These are phyloP conservation scores for Mycena belliarum DNA, from an alignment of 768 basidiomycete species.

Conservation along the genomic window DNA sequence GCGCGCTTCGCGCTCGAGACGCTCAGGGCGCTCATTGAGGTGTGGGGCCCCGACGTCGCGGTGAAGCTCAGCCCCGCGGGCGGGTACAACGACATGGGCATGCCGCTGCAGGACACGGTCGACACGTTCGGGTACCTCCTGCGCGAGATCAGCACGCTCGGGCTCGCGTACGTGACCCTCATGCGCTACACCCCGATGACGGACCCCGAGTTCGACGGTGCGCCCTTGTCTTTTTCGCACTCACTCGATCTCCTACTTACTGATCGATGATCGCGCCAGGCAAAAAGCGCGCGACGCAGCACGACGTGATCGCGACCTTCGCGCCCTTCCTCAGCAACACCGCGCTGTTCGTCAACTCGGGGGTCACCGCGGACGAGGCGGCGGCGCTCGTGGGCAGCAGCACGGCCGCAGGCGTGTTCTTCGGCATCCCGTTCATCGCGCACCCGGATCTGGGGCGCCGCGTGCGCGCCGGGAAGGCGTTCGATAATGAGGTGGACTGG, in stretches of 20 bases:
- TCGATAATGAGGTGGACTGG: slow-evolving; percentile 33
- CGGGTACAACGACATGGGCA: slow-evolving; percentile 12
- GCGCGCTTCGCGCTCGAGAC: slow-evolving; percentile 38
- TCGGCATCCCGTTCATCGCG: slow-evolving; percentile 38
- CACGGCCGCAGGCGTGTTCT: slow-evolving; percentile 36
- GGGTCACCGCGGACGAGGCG: slow-evolving; percentile 38
- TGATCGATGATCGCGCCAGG: slow-evolving; percentile 29
- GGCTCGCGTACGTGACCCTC: slow-evolving; percentile 33
- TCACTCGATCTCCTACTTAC: not conserved
- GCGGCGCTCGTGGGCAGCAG: slow-evolving; percentile 33
- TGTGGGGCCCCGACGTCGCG: slow-evolving; percentile 33
- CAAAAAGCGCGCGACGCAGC: slow-evolving; percentile 34
- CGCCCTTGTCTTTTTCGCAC: not conserved
- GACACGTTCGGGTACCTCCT: slow-evolving; percentile 24
- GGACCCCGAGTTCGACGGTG: slow-evolving; percentile 35
- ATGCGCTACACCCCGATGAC: slow-evolving; percentile 25
- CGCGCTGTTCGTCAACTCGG: slow-evolving; percentile 38
- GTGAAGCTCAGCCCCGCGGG: slow-evolving; percentile 31
- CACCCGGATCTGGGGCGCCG: slow-evolving; percentile 45
- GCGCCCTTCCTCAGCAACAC: slow-evolving; percentile 35
- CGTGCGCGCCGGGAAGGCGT: slow-evolving; percentile 33
- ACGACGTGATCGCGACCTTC: slow-evolving; percentile 42
- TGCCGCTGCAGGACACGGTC: slow-evolving; percentile 25
- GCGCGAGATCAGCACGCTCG: slow-evolving; percentile 14
- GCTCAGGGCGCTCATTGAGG: slow-evolving; percentile 30